A percentile compares a stretch with the other conserved stretches of the same genome.
These are phyloP conservation scores for Daldinia caldariorum DNA, from an alignment of 495 filamentous ascomycete genomes.

Conservation along the genomic window DNA sequence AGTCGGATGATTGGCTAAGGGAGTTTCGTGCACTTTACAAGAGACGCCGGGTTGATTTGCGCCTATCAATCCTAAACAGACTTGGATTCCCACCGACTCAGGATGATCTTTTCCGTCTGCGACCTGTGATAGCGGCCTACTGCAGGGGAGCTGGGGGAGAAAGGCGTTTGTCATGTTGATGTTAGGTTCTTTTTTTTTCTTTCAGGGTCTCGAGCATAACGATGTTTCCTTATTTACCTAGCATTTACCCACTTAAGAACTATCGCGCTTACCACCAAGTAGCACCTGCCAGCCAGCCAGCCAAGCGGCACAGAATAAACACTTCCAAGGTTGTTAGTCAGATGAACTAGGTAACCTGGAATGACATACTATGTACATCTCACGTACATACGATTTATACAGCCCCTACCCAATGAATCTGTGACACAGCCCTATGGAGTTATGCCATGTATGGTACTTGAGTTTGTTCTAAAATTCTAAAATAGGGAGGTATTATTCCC, in stretches of 20 bases:
- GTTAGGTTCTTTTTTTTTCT: too few relatives aligned
- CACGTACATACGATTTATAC: too few relatives aligned
- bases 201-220: too few relatives aligned
- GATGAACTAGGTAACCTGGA: neutral
- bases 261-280: too few relatives aligned
- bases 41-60: conserved; percentile 9
- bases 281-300: too few relatives aligned
- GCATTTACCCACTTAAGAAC: neutral
- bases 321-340: too few relatives aligned
- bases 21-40: neutral
- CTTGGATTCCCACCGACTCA: neutral
- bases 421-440: conserved; percentile 17
- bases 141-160: conserved; percentile 32
- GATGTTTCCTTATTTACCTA: neutral
- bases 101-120: conserved; percentile 27
- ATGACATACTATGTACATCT: too few relatives aligned
- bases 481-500: conserved; percentile 21
- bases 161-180: too few relatives aligned
- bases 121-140: conserved; percentile 8
- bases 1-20: neutral
- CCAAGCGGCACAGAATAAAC: neutral
- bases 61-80: conserved; percentile 28
- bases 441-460: neutral
- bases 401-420: neutral
- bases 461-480: conserved; percentile 14